Evolutionary conservation across 768 basidiomycete genomes (phyloP).

Genomic region (Suillus variegatus): DNA sequence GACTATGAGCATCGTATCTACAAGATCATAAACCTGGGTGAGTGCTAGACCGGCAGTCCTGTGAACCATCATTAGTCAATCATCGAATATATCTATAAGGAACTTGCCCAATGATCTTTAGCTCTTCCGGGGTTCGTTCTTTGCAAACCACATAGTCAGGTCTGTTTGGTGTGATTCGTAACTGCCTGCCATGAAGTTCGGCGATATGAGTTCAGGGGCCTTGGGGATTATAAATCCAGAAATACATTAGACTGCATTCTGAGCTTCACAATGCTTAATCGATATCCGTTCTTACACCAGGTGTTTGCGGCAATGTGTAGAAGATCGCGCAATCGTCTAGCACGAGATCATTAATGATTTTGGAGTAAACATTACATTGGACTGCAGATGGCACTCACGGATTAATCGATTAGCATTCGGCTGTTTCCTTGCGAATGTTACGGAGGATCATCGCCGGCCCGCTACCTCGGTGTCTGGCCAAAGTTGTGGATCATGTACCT

Average conservation of each 20-base stretch:
- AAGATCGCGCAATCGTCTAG: constrained; percentile 26
- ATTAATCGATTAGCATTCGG: constrained; percentile 35
- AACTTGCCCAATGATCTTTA: not conserved
- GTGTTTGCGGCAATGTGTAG: constrained; percentile 11
- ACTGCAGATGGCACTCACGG: constrained; percentile 20
- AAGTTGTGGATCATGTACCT: constrained; percentile 33
- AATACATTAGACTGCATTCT: not conserved
- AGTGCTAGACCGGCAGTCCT: constrained; percentile 22
- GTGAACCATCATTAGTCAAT: not conserved
- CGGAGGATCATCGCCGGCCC: constrained; percentile 25
- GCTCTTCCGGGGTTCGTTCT: constrained; percentile 45
- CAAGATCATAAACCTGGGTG: constrained; percentile 29
- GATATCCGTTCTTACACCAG: not conserved
- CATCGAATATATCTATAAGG: not conserved
- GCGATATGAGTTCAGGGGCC: constrained; percentile 47
- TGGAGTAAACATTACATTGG: not conserved
- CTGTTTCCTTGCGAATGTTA: constrained; percentile 28
- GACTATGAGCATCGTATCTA: constrained; percentile 24
- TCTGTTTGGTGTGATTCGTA: constrained; percentile 45
- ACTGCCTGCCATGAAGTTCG: constrained; percentile 48
- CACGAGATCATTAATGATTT: not conserved
- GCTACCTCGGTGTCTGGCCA: constrained; percentile 37
- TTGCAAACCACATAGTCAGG: constrained; percentile 46
- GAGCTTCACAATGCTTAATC: not conserved
- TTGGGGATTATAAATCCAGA: constrained; percentile 16